Percentiles rank a stretch among this genome's conserved stretches.
These are phyloP conservation scores for Rhazya stricta DNA, from an alignment of 257 asterid genomes.

Conservation along the genomic window DNA sequence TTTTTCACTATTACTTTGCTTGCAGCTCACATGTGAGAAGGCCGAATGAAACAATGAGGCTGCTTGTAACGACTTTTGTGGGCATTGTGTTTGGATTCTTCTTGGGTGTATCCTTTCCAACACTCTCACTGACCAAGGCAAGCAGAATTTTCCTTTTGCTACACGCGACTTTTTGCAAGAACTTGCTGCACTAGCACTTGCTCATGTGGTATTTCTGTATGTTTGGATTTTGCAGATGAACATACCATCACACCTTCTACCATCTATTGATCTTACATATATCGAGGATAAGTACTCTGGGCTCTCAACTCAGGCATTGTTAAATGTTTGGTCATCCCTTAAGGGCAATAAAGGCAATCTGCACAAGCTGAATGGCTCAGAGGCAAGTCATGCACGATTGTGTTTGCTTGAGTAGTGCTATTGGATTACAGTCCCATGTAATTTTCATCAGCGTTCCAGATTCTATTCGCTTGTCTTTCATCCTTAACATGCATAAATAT, in stretches of 20 bases:
- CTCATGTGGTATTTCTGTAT: slow-evolving; percentile 14
- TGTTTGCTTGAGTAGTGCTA: slow-evolving; percentile 1
- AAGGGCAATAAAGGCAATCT: slow-evolving; percentile 45
- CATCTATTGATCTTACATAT: slow-evolving; percentile 55
- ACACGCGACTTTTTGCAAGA: not conserved
- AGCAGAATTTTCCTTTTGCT: slow-evolving; percentile 15
- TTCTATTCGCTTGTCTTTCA: not conserved
- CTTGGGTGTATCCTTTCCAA: slow-evolving; percentile 83
- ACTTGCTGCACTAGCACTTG: slow-evolving; percentile 6
- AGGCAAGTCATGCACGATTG: slow-evolving; percentile 32
- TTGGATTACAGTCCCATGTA: not conserved
- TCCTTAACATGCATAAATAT: not conserved
- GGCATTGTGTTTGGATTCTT: slow-evolving; percentile 78
- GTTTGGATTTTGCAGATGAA: slow-evolving; percentile 39
- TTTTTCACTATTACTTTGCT: slow-evolving; percentile 18
- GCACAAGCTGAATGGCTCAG: slow-evolving; percentile 36
- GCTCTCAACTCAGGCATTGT: slow-evolving; percentile 69
- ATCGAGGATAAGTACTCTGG: slow-evolving; percentile 80
- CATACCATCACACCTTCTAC: slow-evolving; percentile 48
- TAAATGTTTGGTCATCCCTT: slow-evolving; percentile 72
- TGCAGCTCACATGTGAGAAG: slow-evolving; percentile 51
- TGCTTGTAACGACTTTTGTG: slow-evolving; percentile 57
- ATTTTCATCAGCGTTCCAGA: not conserved
- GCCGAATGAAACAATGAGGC: slow-evolving; percentile 74
- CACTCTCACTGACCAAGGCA: slow-evolving; percentile 67